Evolutionary conservation across 257 asterid species (phyloP), one percentile per base, ranked within the genome.

Genomic region (Penstemon barbatus): DNA sequence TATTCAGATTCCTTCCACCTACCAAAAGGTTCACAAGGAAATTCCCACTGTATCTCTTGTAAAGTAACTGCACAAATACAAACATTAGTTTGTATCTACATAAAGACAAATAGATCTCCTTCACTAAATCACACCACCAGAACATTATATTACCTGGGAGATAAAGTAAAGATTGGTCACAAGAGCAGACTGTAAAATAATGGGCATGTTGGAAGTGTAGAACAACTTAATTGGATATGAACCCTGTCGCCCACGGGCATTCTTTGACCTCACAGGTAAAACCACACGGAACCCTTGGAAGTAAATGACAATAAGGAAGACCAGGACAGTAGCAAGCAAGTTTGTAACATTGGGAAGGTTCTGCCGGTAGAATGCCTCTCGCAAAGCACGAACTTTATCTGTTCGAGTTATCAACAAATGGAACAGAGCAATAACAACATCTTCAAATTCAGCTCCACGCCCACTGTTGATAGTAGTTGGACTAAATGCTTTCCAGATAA

Each of bases 381-480:
- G 80, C 59, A 85, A 75, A 0, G 86, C 88, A 46, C 91, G 83
- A 25, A 83, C 88, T 63, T 85, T 85, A 71, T 85, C 88, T 2
- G 86, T 83, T 15, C 91, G 77, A 48, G 91, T 83, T 39, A 85
- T 85, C 57, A 83, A 53, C 55, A 85, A 74, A 77, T 85, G 91
- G 79, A 85, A 85, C 39, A 85, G 68, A 40, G 91, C 91, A 64
- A 85, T 85, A 19, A 85, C 83, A 44, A 89, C 91, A 6, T 87
- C 89, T 77, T 85, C 91, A 73, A 83, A 85, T 75, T 85, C 91
- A 74, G 91, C 91, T 65, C 91, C 91, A 12, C 91, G 91, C 0
- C 91, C 91, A 64, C 86, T 85, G 78, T 85, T 85, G 39, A 85
- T 77, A 18, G 91, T 85, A 39, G 91, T 85, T 45, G 91, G 91